Evolutionary conservation across 441 rosid species (phyloP).

Genomic region (Cnidoscolus chayamansa): DNA sequence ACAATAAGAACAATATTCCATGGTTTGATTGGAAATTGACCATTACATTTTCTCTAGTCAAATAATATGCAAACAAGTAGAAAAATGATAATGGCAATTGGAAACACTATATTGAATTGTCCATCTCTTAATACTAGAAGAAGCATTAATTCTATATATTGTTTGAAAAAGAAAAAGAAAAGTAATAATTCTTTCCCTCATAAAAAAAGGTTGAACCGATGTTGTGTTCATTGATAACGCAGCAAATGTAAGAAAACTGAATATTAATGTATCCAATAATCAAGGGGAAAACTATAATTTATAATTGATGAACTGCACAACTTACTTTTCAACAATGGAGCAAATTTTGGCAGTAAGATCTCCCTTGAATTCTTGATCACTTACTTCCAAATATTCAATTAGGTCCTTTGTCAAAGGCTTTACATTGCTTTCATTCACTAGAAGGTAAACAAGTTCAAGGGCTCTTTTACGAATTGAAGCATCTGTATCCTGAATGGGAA

Average conservation of each 20-base stretch:
- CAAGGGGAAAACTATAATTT: not conserved
- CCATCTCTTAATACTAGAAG: constrained; percentile 8
- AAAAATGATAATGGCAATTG: not conserved
- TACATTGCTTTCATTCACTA: constrained; percentile 91
- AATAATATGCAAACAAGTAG: no score
- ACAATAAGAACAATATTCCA: not conserved
- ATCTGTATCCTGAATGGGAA: constrained; percentile 83
- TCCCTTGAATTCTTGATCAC: constrained; percentile 92
- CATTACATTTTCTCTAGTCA: not conserved
- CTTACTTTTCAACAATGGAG: constrained; percentile 95
- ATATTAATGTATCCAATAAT: constrained; percentile 15
- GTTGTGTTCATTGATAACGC: not conserved
- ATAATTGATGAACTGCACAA: constrained; percentile 25
- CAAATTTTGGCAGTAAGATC: constrained; percentile 98
- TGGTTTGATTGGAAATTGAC: not conserved
- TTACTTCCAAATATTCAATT: constrained; percentile 90
- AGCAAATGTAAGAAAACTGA: constrained; percentile 16
- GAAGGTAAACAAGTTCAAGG: constrained; percentile 82
- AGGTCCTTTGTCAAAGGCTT: constrained; percentile 86
- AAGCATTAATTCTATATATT: not conserved
- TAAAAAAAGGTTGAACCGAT: not conserved
- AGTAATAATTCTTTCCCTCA: not conserved
- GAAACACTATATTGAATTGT: not conserved
- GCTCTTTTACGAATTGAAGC: constrained; percentile 98
- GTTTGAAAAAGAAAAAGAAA: not conserved